Base-by-base conservation (phyloP, 495 filamentous ascomycete genomes). In the Tirmania nivea region DNA sequence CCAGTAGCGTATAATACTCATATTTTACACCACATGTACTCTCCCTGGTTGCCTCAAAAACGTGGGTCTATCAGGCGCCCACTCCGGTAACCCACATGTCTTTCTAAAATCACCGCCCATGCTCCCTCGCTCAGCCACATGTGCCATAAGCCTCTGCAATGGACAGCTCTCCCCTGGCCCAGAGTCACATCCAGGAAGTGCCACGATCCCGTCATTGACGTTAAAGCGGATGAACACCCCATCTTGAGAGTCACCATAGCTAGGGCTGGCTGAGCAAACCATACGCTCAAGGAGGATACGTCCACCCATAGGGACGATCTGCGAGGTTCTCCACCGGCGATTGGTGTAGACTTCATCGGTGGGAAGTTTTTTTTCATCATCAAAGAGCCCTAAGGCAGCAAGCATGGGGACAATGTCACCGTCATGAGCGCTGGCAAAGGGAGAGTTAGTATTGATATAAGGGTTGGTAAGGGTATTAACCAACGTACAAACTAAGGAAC, bases 391-490 rank as follows among this genome's bases (percentile, higher is more conserved):
- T 20, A 79, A 65, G 10, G 74, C 70, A 10, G 75, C 65, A 16
- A 78, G 61, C 61, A 78, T 71, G 1, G 75, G 73, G 8, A 75
- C 66, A 35, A 79, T 75, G 53, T 78, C 76, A 35, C 73, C 75
- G 57, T 78, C 76, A 57, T 79, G 76, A 5, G 74, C 75, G 60
- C 75, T 77, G 54, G 39, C 39, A 45, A 34, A 14, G 35, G 37
- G 3, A 10, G n/a, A 19, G 37, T 61, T 25, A 61, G 35, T 36
- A 12, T 17, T 14, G 34, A 19, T 17, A 6, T 49, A 48, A 14
- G n/a, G 8, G 25, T 8, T 25, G 7, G 4, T 20, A 34, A 35
- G 14, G 10, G 36, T n/a, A 51, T 14, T 8, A 2, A 9, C 42
- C 51, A 20, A 68, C 71, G 59, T 65, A 76, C 74, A 79, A 79